A percentile compares a stretch with the other conserved stretches of the same genome.
Conservation (phyloP, 2,329 filamentous ascomycete species). For the Aureobasidium zeae region DNA sequence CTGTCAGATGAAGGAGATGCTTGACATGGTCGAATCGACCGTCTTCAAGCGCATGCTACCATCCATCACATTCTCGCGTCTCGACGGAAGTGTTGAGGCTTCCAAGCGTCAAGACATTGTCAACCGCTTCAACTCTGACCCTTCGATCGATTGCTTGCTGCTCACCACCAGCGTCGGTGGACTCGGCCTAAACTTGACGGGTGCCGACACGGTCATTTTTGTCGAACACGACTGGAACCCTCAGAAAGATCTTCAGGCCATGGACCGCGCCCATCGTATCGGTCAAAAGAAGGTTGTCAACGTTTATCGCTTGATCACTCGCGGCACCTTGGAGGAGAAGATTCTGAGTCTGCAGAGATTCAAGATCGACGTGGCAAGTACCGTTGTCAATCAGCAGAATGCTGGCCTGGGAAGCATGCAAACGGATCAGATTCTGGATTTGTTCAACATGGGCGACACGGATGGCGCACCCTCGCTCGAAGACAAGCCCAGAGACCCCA, state of each 20-base stretch:
- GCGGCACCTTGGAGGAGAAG: conserved; percentile 95
- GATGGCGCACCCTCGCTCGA: conserved; percentile 31
- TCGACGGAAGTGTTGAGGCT: conserved; percentile 88
- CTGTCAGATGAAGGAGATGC: conserved; percentile 99
- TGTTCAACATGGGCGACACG: conserved; percentile 84
- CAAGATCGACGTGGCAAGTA: conserved; percentile 97
- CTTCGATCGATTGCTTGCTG: conserved; percentile 87
- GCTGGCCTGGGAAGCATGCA: conserved; percentile 93
- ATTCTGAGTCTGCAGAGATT: conserved; percentile 93
- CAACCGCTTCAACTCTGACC: conserved; percentile 97
- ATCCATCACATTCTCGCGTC: conserved; percentile 82
- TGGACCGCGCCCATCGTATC: conserved; percentile 97
- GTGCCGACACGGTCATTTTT: conserved; percentile 97
- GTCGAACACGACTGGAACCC: conserved; percentile 99
- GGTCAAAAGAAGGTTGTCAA: conserved; percentile 99
- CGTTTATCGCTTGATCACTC: conserved; percentile 91
- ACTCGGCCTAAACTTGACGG: conserved; percentile 86
- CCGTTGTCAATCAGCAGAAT: conserved; percentile 98
- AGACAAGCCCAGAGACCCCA: conserved; percentile 39
- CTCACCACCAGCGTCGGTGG: conserved; percentile 93
- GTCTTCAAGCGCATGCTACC: conserved; percentile 88
- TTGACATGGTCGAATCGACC: conserved; percentile 95
- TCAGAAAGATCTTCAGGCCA: conserved; percentile 95
- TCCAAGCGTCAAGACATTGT: conserved; percentile 94
- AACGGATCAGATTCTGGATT: conserved; percentile 92